Evolutionary conservation across 2,329 filamentous ascomycete species (phyloP).

Genomic region (Chaetomiaceae sp.): DNA sequence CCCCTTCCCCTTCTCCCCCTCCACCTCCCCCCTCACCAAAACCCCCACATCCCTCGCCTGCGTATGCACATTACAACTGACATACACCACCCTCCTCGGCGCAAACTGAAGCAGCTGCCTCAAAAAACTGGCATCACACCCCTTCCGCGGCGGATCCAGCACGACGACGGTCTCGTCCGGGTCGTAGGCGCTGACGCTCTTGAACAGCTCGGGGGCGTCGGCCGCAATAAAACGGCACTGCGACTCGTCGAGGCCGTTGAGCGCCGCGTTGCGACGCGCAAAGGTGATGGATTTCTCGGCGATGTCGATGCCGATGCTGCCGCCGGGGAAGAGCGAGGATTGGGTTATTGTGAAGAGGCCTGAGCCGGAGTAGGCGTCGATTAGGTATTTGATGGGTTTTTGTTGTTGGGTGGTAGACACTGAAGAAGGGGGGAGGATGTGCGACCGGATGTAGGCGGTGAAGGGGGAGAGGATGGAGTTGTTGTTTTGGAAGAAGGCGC

Average conservation of each 20-base stretch:
- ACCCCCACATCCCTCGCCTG: slow-evolving; percentile 91
- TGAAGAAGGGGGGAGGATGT: slow-evolving; percentile 57
- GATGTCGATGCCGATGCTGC: slow-evolving; percentile 88
- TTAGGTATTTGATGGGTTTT: slow-evolving; percentile 70
- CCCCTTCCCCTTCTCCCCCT: slow-evolving; percentile 32
- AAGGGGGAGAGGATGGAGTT: slow-evolving; percentile 90
- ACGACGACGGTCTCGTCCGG: slow-evolving; percentile 86
- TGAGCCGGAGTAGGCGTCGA: slow-evolving; percentile 96
- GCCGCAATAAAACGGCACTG: slow-evolving; percentile 84
- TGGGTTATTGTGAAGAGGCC: slow-evolving; percentile 96
- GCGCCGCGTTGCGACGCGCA: slow-evolving; percentile 70
- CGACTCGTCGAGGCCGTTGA: slow-evolving; percentile 64
- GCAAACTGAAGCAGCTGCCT: slow-evolving; percentile 73
- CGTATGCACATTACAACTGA: slow-evolving; percentile 97
- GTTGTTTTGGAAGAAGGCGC: slow-evolving; percentile 99
- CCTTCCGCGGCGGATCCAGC: slow-evolving; percentile 93
- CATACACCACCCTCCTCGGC: slow-evolving; percentile 80
- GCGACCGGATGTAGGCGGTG: slow-evolving; percentile 78
- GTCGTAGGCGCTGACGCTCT: slow-evolving; percentile 61
- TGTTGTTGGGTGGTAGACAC: slow-evolving; percentile 31
- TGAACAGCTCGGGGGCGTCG: slow-evolving; percentile 80
- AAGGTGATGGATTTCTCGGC: slow-evolving; percentile 71
- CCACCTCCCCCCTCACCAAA: slow-evolving; percentile 65
- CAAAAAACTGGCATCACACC: slow-evolving; percentile 83
- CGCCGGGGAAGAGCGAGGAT: slow-evolving; percentile 73